Evolutionary conservation across 176 grass and related monocot genomes (phyloP).

Genomic region (Oryza meyeriana): DNA sequence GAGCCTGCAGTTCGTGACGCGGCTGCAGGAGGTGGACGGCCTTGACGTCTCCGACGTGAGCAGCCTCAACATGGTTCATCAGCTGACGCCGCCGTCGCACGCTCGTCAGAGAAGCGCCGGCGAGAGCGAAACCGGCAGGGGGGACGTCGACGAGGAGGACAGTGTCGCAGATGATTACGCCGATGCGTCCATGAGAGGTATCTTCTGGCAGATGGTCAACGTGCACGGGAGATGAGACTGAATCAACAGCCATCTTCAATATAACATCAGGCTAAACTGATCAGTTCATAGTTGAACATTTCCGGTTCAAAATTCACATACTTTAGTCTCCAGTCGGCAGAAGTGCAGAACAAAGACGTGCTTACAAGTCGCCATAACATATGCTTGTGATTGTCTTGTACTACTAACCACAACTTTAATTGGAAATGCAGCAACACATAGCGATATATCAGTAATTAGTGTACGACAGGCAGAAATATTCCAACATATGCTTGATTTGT

Average conservation of each 20-base stretch:
- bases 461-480: not conserved
- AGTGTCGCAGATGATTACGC: not conserved
- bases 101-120: not conserved
- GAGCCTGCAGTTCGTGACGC: slow-evolving; percentile 43
- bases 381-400: too few species aligned
- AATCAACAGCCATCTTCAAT: not conserved
- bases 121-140: not conserved
- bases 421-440: too few species aligned
- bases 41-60: slow-evolving; percentile 33
- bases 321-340: not conserved
- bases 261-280: not conserved
- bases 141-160: not conserved
- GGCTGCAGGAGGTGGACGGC: slow-evolving; percentile 26
- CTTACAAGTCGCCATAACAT: not conserved
- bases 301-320: not conserved
- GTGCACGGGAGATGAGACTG: not conserved
- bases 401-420: too few species aligned
- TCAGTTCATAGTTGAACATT: not conserved
- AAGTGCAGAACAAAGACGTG: not conserved
- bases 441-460: not conserved
- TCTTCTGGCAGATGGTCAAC: slow-evolving; percentile 47
- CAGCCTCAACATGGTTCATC: slow-evolving; percentile 20
- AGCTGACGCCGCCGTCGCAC: not conserved
- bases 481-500: not conserved
- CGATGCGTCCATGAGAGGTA: slow-evolving; percentile 43